These are phyloP conservation scores for Hirsutella rhossiliensis DNA, from an alignment of 2,329 filamentous ascomycete genomes.

Conservation along the genomic window DNA sequence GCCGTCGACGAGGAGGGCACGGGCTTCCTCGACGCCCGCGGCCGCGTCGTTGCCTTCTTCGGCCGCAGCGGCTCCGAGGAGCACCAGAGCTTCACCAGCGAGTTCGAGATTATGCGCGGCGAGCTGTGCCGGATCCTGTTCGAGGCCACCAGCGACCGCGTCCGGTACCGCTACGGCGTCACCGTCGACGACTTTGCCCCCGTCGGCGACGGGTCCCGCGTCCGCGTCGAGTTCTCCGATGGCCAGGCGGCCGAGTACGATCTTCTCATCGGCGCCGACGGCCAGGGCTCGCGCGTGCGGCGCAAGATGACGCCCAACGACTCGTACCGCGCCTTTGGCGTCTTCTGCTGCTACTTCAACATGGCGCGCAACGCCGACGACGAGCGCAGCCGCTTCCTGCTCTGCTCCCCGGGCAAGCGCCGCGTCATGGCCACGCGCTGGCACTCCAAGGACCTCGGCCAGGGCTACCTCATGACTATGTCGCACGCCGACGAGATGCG, in stretches of 20 bases:
- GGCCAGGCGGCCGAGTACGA: conserved; percentile 31
- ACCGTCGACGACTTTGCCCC: conserved; percentile 16
- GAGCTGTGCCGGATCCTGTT: conserved; percentile 40
- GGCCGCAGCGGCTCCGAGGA: conserved; percentile 27
- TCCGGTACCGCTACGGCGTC: conserved; percentile 16
- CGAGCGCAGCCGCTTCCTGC: conserved; percentile 7
- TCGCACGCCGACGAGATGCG: conserved; percentile 16
- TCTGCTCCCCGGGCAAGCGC: conserved; percentile 22
- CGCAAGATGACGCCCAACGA: conserved; percentile 14
- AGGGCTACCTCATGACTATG: conserved; percentile 13
- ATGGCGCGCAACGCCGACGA: conserved; percentile 16
- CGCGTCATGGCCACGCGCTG: conserved; percentile 15
- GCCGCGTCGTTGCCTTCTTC: conserved; percentile 25
- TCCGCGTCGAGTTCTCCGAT: conserved; percentile 28
- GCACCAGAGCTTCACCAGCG: conserved; percentile 33
- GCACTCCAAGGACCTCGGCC: conserved; percentile 10
- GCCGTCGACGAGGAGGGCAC: conserved; percentile 35
- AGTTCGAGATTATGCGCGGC: conserved; percentile 49
- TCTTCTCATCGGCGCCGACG: conserved; percentile 43
- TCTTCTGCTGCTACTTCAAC: conserved; percentile 27
- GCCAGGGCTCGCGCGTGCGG: conserved; percentile 15
- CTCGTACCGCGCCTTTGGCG: conserved; percentile 11
- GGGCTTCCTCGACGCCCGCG: conserved; percentile 28
- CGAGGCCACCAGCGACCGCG: conserved; percentile 19
- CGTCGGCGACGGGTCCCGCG: conserved; percentile 11